Conservation (phyloP, 1,284 basidiomycete genomes). For the Moesziomyces sp. region DNA sequence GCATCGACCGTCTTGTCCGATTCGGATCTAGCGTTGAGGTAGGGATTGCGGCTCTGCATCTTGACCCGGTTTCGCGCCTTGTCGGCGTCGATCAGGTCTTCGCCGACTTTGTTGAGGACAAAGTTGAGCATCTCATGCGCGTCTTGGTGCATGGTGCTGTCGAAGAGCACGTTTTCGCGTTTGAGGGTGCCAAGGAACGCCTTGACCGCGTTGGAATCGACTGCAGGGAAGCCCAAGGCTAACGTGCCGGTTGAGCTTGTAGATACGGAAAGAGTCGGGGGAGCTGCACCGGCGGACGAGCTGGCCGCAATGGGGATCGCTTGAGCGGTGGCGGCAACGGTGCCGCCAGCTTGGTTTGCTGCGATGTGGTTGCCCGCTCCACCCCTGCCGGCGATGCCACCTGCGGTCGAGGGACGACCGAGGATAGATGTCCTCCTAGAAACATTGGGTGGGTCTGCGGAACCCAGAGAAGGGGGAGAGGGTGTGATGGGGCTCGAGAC, state of each 20-base stretch:
- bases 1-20: conserved; percentile 30
- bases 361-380: conserved; percentile 27
- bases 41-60: conserved; percentile 43
- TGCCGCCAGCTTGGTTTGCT: conserved; percentile 7
- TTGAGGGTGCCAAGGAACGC: conserved; percentile 56
- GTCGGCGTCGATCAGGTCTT: conserved; percentile 80
- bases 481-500: conserved; percentile 31
- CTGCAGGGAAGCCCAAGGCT: conserved; percentile 86
- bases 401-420: conserved; percentile 32
- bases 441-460: conserved; percentile 13
- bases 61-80: conserved; percentile 26
- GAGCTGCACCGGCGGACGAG: conserved; percentile 21
- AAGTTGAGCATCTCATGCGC: conserved; percentile 97
- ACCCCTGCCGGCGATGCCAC: conserved; percentile 29
- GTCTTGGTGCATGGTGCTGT: conserved; percentile 75
- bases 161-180: conserved; percentile 62
- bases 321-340: conserved; percentile 17
- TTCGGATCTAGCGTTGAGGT: conserved; percentile 19
- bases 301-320: conserved; percentile 36
- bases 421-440: conserved; percentile 35
- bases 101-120: conserved; percentile 89
- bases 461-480: conserved; percentile 7
- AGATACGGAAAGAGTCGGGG: conserved; percentile 37
- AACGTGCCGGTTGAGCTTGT: conserved; percentile 73
- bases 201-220: conserved; percentile 50